These are phyloP conservation scores for Waltergamsia citrina DNA, from an alignment of 2,329 filamentous ascomycete species.

Conservation along the genomic window DNA sequence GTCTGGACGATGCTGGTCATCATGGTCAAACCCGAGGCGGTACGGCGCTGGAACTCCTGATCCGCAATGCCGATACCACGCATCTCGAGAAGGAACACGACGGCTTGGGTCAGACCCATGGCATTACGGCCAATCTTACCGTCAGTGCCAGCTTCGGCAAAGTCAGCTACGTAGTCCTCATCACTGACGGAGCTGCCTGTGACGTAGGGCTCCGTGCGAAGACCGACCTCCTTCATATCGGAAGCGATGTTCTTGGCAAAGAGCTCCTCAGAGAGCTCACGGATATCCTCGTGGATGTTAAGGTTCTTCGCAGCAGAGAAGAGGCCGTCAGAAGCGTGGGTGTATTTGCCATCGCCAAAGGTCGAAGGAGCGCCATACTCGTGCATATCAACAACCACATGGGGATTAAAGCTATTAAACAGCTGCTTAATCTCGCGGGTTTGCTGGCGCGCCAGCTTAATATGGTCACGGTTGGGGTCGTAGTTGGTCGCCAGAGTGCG, in stretches of 20 bases:
- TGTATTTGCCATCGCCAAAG: constrained; percentile 13
- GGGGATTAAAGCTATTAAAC: constrained; percentile 15
- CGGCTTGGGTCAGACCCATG: constrained; percentile 17
- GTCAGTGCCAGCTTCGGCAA: constrained; percentile 17
- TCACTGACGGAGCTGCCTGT: constrained; percentile 10
- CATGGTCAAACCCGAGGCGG: constrained; percentile 16
- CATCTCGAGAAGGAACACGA: constrained; percentile 18
- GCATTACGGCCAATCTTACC: constrained; percentile 19
- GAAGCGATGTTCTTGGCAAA: constrained; percentile 16
- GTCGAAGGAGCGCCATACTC: constrained; percentile 14
- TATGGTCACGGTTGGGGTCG: constrained; percentile 22
- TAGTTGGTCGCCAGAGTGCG: constrained; percentile 15
- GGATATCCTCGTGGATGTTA: constrained; percentile 19
- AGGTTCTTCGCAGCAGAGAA: constrained; percentile 23
- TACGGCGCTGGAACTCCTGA: constrained; percentile 19
- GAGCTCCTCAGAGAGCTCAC: constrained; percentile 15
- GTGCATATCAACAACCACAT: constrained; percentile 21
- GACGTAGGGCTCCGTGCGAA: constrained; percentile 19
- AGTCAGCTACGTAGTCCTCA: constrained; percentile 9
- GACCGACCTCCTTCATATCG: constrained; percentile 14
- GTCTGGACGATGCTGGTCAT: constrained; percentile 16
- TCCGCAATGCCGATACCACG: constrained; percentile 19
- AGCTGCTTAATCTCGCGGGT: constrained; percentile 18
- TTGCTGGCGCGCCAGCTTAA: constrained; percentile 19
- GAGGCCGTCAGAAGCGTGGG: constrained; percentile 15